A percentile compares a stretch with the other conserved stretches of the same genome.
These are phyloP conservation scores for Odontarrhena argentea DNA, from an alignment of 345 rosid genomes.

Conservation along the genomic window DNA sequence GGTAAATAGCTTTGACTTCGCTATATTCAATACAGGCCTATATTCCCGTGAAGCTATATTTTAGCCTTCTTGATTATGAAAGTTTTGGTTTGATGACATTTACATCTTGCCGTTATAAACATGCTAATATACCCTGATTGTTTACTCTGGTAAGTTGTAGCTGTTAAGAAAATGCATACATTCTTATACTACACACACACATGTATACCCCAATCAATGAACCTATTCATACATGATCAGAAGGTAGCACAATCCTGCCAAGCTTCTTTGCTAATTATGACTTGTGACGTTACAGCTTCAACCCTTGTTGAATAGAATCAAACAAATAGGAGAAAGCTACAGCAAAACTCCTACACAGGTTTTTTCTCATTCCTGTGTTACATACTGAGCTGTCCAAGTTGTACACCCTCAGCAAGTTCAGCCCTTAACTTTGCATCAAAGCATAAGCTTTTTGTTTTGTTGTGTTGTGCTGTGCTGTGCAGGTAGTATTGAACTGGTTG, in stretches of 20 bases:
- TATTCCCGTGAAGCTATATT: background rate
- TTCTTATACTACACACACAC: slow-evolving; percentile 1
- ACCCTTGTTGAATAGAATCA: slow-evolving; percentile 69
- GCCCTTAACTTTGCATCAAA: slow-evolving; percentile 13
- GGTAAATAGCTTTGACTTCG: slow-evolving; percentile 44
- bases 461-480: slow-evolving; percentile 21
- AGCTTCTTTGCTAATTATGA: slow-evolving; percentile 33
- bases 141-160: slow-evolving; percentile 9
- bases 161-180: slow-evolving; percentile 2
- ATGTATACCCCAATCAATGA: background rate
- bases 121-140: background rate
- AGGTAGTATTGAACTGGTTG: slow-evolving; percentile 94
- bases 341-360: slow-evolving; percentile 86
- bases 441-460: background rate
- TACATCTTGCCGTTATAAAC: background rate
- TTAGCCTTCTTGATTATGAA: background rate
- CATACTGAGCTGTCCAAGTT: slow-evolving; percentile 23
- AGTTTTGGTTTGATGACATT: background rate
- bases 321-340: slow-evolving; percentile 66
- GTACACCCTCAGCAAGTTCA: slow-evolving; percentile 3
- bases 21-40: slow-evolving; percentile 2
- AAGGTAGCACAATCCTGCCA: slow-evolving; percentile 1
- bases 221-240: background rate
- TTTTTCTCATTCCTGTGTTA: slow-evolving; percentile 21
- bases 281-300: slow-evolving; percentile 63